Evolutionary conservation across 2,329 filamentous ascomycete genomes (phyloP).

Genomic region (Didymella sp.): DNA sequence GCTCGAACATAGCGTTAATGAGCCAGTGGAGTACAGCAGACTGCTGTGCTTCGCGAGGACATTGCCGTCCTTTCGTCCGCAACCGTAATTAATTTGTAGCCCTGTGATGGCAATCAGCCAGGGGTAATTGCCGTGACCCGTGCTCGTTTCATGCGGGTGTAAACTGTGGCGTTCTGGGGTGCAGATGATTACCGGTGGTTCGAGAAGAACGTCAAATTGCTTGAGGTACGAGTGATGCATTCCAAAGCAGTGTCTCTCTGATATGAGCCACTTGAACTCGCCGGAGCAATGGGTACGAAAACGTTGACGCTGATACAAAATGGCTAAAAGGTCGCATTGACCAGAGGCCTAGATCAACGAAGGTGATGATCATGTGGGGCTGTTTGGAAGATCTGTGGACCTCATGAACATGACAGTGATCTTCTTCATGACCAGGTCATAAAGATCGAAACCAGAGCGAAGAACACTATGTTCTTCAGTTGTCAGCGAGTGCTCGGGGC

Average conservation of each 20-base stretch:
- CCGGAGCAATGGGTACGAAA: constrained; percentile 20
- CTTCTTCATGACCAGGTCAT: background rate
- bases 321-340: constrained; percentile 35
- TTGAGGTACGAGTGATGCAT: background rate
- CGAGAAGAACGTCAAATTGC: constrained; percentile 33
- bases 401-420: background rate
- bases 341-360: constrained; percentile 10
- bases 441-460: background rate
- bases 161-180: constrained; percentile 42
- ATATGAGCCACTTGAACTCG: constrained; percentile 7
- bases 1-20: constrained; percentile 26
- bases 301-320: constrained; percentile 17
- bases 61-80: constrained; percentile 45
- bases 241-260: background rate
- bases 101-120: constrained; percentile 35
- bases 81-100: constrained; percentile 38
- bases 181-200: constrained; percentile 33
- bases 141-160: constrained; percentile 29
- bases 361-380: constrained; percentile 15
- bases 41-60: constrained; percentile 22
- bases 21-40: constrained; percentile 34
- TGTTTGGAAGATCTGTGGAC: constrained; percentile 20
- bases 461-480: background rate
- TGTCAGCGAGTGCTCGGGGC: background rate
- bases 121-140: constrained; percentile 34